Evolutionary conservation across 345 rosid species (phyloP), one percentile per base, ranked within the genome.

Genomic region (Cardiospermum halicacabum): DNA sequence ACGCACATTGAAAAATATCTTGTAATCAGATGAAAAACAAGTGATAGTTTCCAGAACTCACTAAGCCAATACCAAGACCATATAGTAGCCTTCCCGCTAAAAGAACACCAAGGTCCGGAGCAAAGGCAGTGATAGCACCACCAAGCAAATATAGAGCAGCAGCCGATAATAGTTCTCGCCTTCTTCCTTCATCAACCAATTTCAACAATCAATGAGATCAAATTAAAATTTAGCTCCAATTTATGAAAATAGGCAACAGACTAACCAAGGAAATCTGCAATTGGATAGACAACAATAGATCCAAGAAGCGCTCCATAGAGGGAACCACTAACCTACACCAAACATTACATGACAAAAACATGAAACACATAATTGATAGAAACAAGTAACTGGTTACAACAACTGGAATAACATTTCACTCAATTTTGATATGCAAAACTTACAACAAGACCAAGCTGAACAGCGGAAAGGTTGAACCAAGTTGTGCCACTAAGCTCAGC

Each of bases 361-460:
- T 12, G 26, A 7, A 37, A 49, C 18, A 43, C 43, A 66, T 60
- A 36, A 40, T 36, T 21, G 40, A 24, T 32, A 70, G 58, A 66
- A 55, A 32, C 36, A 47, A 50, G 65, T 19, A 4, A 53, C 24
- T 70, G 34, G 8, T 26, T 53, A 54, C 65, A 54, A 69, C 39
- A 53, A 73, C 28, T 25, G 37, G 25, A 27, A 21, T 19, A 58
- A 43, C 27, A 42, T 15, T 34, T 56, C 42, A 16, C 18, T 39
- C 22, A 70, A 57, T 50, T 27, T 68, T 50, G 28, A 69, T 70
- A 40, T 24, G 62, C 26, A 39, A n/a, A 61, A 74, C n/a, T 80
- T 88, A 93, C 97, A 94, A 87, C 96, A 73, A 90, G 96, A 70
- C 98, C 97, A 27, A 85, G 96, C 78, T 90, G 91, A 79, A 93